Base-by-base conservation (phyloP, 129 eudicot genomes). In the Dittrichia graveolens region DNA sequence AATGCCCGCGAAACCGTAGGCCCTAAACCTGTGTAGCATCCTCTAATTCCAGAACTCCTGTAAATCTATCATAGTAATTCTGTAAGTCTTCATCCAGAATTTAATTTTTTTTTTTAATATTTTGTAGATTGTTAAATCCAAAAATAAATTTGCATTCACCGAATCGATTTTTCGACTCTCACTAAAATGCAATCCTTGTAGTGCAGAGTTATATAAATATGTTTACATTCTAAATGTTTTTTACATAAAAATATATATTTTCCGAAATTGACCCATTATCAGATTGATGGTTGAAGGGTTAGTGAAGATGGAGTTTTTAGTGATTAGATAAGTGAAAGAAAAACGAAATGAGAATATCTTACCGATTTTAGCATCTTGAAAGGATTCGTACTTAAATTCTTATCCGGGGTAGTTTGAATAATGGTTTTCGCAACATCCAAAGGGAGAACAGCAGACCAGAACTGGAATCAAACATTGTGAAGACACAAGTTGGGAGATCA, bases 11-110 rank as follows among this genome's bases (percentile, higher is more conserved):
- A 85, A 45, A 82, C 58, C 15, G 98, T 93, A 49, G 98, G 96
- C 78, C 96, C 96, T 72, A 92, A 87, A 67, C 98, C 96, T 39
- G 90, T 56, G 76, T 93, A 93, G 83, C 92, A 93, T 78, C 96
- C 98, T 77, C 76, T 80, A 40, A 92, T 37, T 52, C 98, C 98
- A 35, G 90, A 79, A 47, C 86, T 87, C 81, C 82, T 64, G 86
- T 92, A 87, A 60, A 92, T 87, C 98, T 93, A 81, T 45, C 79
- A 81, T 35, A 73, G 60, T 43, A 75, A 57, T 8, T 54, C 45
- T 72, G 19, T 70, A 62, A 80, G 66, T 19, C 69, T 45, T 58
- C 16, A 69, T 77, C 67, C 45, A 34, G 31, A 39, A 37, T 70
- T 55, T 14, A 13, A 34, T 9, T n/a, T n/a, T n/a, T n/a, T n/a